phyloP scores from a whole-genome alignment of 1,139 yeast species.

The Pichia sp. region DNA sequence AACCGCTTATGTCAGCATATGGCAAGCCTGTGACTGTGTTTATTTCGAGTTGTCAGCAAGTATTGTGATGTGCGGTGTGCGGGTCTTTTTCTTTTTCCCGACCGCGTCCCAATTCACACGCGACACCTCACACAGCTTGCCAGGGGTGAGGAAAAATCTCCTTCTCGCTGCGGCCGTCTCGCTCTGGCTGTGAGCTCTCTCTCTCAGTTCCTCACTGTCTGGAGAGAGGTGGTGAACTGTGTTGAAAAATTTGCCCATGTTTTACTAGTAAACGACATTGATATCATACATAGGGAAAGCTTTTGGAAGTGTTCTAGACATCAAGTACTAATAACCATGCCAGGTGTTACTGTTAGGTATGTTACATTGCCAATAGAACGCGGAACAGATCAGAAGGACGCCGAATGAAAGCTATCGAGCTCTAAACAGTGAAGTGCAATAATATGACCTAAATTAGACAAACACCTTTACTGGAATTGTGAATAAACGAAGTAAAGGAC shows the following conservation, averaged over 20 bases:
- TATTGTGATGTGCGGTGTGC: not conserved
- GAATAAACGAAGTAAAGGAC: not conserved
- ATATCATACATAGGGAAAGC: not conserved
- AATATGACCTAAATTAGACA: not conserved
- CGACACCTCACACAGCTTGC: not conserved
- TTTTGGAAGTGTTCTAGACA: not conserved
- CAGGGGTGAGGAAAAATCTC: not conserved
- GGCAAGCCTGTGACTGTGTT: conserved; percentile 7
- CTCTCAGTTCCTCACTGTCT: not conserved
- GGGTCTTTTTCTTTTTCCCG: not conserved
- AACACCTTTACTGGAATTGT: no score
- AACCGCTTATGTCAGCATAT: not conserved
- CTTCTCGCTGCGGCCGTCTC: not conserved
- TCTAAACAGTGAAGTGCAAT: not conserved
- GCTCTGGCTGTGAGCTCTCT: not conserved
- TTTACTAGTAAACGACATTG: not conserved
- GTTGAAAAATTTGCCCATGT: conserved; percentile 6
- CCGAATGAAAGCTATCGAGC: not conserved
- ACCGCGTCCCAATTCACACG: not conserved
- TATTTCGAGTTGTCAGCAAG: not conserved
- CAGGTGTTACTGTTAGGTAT: conserved; percentile 98
- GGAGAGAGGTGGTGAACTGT: not conserved
- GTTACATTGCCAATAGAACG: conserved; percentile 36
- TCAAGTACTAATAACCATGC: conserved; percentile 50
- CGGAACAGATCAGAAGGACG: not conserved